Base-by-base conservation (phyloP, 1,139 yeast species). In the Magnusiomyces suaveolens region DNA sequence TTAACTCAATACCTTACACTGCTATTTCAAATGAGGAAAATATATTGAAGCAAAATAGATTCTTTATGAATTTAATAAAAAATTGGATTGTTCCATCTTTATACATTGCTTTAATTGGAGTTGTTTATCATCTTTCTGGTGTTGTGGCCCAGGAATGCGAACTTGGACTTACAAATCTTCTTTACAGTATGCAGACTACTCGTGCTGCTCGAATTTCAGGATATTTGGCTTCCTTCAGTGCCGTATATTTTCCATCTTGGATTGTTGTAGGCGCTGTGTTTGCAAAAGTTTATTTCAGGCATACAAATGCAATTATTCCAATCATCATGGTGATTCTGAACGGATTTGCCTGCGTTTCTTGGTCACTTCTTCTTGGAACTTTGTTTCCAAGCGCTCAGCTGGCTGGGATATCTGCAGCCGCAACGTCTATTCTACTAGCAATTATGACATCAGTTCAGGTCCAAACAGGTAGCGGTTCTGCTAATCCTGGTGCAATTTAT, bases 61-160 rank as follows among this genome's bases (percentile, higher is more conserved):
- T 60, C 48, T 70, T 62, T 52, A 63, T 68, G 62, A 62, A 64
- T 23, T 57, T 64, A 10, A 59, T 69, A 18, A 56, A 59, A 50
- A 64, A 66, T 53, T 69, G 69, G 63, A 57, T 69, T 1, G 68
- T 72, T 3, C 72, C 72, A 2, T 72, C 72, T 0, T 53, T 70
- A 50, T 68, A 69, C 53, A 59, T 70, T 1, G 59, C 66, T 33
- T 64, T 70, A 66, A 65, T 70, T 55, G 73, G 73, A 21, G 68
- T 69, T n/a, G 62, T 69, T 14, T 70, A 70, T 55, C 73, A 70
- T 46, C 57, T 69, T 33, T 60, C 71, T 1, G 73, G 73, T 4
- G 56, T 60, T 16, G 65, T 69, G 3, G 71, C 72, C 16, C 60
- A 58, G 39, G 73, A 70, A 43, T 60, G 73, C 18, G 71, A 69